Base-by-base conservation (phyloP, 2,329 filamentous ascomycete species). In the Apiospora hydei region DNA sequence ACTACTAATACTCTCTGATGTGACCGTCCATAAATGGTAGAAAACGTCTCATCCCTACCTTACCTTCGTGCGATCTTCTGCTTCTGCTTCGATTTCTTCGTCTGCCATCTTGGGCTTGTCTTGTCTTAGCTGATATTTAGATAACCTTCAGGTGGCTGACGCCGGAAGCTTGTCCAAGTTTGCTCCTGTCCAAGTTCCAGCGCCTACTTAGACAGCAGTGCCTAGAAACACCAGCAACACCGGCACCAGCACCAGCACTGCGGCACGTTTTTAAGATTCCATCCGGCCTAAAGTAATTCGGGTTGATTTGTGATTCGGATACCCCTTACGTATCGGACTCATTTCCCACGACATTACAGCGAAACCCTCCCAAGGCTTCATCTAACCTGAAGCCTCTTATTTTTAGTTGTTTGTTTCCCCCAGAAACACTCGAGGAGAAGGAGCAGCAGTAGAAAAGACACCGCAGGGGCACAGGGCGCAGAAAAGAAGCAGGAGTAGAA, bases 341-440 rank as follows among this genome's bases (percentile, higher is more conserved):
- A 64, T 64, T 64, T 64, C 57, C 57, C 57, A 64, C 57, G 30
- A 64, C 57, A 64, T 64, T 64, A 41, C 57, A 41, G 57, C 57
- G 57, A 64, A 64, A 64, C 57, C 34, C 57, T 41, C 18, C 57
- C 57, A n/a, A 64, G 34, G 57, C 57, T n/a, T 64, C 57, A 41
- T 64, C 57, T 38, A 6, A 43, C 1, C 41, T 38, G 34, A 21
- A n/a, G 30, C 57, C 24, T 64, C 34, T 41, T 34, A 38, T 61
- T n/a, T 64, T 64, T 38, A 8, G 34, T 11, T 38, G 34, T n/a
- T 41, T 64, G 53, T 38, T 41, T 64, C 10, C 13, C 3, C 30
- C 16, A 38, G 30, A 61, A 61, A 61, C 53, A 61, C 26, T 7
- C 16, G 4, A 26, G 53, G 16, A 21, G 30, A 21, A 26, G 51